Evolutionary conservation across 2,329 filamentous ascomycete genomes (phyloP), one percentile per base, ranked within the genome.

Genomic region (Orbilia brochopaga): DNA sequence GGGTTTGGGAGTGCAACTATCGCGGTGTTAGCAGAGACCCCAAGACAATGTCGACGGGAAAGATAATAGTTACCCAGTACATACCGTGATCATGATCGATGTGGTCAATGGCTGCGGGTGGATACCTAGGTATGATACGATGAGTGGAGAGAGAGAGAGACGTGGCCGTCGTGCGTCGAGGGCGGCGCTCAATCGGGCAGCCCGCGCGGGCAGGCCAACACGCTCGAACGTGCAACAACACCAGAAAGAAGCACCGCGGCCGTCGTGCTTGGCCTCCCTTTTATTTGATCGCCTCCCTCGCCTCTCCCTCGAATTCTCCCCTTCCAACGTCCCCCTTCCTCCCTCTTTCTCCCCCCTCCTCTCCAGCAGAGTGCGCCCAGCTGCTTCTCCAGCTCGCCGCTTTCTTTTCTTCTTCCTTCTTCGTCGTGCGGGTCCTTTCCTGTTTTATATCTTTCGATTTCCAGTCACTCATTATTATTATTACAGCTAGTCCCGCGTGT

Each of bases 211-310:
- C 46, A n/a, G 11, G 23, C 13, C 24, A 30, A 53, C 30, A 30
- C 57, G n/a, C n/a, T n/a, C n/a, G n/a, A n/a, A n/a, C n/a, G n/a
- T 57, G 55, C 63, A 50, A 54, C 64, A 69, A 58, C 64, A 58
- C 44, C n/a, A n/a, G n/a, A 21, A 50, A 56, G 17, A n/a, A 17
- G 27, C 32, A 30, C n/a, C 46, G 2, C 13, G 4, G 30, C 21
- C 6, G 42, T 46, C 53, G 54, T 17, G 3, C 46, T 21, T 23
- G 17, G 23, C 23, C 17, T 53, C 50, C 60, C 60, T 65, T 72
- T 72, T 65, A 65, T 72, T 65, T 60, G 66, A 70, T 70, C 66
- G 53, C 27, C 58, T 40, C 42, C 53, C 67, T 65, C 50, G 63
- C 15, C 44, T 23, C 8, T 19, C 19, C 17, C 44, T 21, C 44